These are phyloP conservation scores for Acanthamoeba castellanii DNA, from an alignment of 208 protist species.

Conservation along the genomic window DNA sequence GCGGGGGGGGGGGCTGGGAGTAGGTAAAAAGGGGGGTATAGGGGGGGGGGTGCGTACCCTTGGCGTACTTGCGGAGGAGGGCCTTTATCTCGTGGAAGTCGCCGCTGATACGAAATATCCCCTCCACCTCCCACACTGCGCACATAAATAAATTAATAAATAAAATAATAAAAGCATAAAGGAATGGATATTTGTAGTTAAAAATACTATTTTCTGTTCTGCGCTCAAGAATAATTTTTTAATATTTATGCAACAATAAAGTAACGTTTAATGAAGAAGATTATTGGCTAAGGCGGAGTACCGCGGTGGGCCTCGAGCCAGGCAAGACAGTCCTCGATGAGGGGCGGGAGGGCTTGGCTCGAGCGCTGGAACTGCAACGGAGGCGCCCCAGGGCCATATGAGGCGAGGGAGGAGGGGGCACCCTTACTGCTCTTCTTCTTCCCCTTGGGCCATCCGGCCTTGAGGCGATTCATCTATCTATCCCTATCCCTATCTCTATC, in stretches of 20 bases:
- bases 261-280: background rate
- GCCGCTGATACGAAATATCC: background rate
- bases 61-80: conserved; percentile 23
- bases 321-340: conserved; percentile 31
- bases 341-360: background rate
- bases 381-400: background rate
- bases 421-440: conserved; percentile 34
- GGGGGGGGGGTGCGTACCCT: background rate
- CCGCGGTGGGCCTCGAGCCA: conserved; percentile 19
- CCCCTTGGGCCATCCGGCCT: conserved; percentile 4
- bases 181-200: background rate
- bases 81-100: conserved; percentile 40
- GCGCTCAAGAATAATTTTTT: too few relatives aligned
- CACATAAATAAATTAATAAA: conserved; percentile 8
- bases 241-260: background rate
- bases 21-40: background rate
- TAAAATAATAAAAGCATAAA: background rate
- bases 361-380: conserved; percentile 1
- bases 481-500: too few relatives aligned
- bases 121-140: conserved; percentile 24
- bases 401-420: background rate
- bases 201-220: too few relatives aligned
- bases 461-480: conserved; percentile 8
- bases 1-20: too few relatives aligned
- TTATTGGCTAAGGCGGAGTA: background rate